These are phyloP conservation scores for Exophiala oligosperma DNA, from an alignment of 2,329 filamentous ascomycete genomes.

Conservation along the genomic window DNA sequence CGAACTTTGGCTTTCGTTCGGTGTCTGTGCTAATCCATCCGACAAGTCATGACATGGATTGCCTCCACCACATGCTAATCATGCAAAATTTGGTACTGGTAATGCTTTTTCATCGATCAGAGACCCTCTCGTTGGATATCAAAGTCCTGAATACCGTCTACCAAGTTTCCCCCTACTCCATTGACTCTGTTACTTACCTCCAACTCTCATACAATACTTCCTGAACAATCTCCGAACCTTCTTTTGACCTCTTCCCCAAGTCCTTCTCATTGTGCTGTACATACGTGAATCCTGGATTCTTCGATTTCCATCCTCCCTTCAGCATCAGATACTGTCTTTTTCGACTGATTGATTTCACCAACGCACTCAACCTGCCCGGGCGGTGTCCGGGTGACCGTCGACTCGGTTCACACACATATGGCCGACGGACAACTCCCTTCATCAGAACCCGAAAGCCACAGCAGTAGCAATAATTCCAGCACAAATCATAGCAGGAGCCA, in stretches of 20 bases:
- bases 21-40: background rate
- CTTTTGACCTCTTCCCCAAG: background rate
- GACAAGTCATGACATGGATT: background rate
- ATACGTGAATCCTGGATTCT: background rate
- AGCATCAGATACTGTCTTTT: background rate
- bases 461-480: slow-evolving; percentile 14
- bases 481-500: slow-evolving; percentile 2
- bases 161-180: no score
- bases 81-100: background rate
- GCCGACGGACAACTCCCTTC: slow-evolving; percentile 1
- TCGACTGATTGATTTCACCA: background rate
- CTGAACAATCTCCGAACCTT: background rate
- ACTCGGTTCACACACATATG: slow-evolving; percentile 3
- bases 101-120: background rate
- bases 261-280: background rate
- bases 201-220: no score
- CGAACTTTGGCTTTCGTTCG: background rate
- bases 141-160: background rate
- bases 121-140: background rate
- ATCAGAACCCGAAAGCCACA: slow-evolving; percentile 5
- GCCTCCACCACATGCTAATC: slow-evolving; percentile 1
- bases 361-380: background rate
- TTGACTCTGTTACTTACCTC: no score
- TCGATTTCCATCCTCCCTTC: no score
- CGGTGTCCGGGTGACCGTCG: background rate